Evolutionary conservation across 305 asterid genomes (phyloP).

Genomic region (Striga hermonthica): DNA sequence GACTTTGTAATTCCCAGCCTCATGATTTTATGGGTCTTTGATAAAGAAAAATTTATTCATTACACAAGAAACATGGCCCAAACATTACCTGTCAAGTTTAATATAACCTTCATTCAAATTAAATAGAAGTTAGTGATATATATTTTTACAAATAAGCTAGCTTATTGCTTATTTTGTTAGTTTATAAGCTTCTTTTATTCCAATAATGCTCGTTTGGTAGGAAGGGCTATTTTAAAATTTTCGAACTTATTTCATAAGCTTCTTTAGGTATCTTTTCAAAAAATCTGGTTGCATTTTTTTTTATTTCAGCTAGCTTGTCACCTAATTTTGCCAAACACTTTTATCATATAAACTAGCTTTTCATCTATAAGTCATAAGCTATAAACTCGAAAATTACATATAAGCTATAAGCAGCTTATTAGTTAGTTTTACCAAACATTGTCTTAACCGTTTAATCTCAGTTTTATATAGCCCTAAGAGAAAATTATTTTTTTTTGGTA

Average conservation of each 20-base stretch:
- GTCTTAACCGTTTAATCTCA: not conserved
- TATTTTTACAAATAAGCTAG: not conserved
- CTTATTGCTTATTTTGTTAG: too few relatives aligned
- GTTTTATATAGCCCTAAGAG: constrained; percentile 24
- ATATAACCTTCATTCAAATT: constrained; percentile 11
- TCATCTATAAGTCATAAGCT: too few relatives aligned
- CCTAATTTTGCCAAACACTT: too few relatives aligned
- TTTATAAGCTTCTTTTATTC: too few relatives aligned
- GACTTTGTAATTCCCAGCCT: constrained; percentile 28
- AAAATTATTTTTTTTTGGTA: constrained; percentile 23
- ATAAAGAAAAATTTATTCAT: constrained; percentile 26
- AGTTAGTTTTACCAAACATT: not conserved
- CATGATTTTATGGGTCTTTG: constrained; percentile 28
- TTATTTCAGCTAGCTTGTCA: too few relatives aligned
- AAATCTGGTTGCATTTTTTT: too few relatives aligned
- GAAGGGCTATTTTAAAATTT: too few relatives aligned
- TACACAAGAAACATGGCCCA: constrained; percentile 16
- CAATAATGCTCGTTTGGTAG: too few relatives aligned
- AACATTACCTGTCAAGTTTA: constrained; percentile 13
- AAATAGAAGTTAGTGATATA: constrained; percentile 9
- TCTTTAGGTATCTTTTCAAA: too few relatives aligned
- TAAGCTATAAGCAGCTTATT: not conserved
- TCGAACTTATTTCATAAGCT: too few relatives aligned
- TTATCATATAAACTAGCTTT: too few relatives aligned
- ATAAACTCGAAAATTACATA: too few relatives aligned